Conservation (phyloP, 2,329 filamentous ascomycete genomes). For the Cladosporium sp. region DNA sequence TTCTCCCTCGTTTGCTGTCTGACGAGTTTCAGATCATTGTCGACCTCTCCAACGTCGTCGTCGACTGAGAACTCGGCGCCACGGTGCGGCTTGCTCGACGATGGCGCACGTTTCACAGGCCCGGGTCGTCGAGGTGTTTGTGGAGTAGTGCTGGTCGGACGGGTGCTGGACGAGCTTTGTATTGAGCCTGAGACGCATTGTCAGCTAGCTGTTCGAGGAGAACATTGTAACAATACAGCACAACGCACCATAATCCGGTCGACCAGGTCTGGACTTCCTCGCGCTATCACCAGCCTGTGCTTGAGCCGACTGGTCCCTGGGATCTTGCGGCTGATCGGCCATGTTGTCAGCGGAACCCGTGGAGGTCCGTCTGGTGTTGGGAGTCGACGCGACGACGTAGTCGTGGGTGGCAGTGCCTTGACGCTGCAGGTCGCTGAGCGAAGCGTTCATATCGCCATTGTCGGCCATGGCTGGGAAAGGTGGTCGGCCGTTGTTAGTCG, state of each 20-base stretch:
- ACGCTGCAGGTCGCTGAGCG: neutral
- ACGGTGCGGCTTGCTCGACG: conserved; percentile 68
- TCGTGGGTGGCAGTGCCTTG: neutral
- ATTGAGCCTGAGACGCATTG: conserved; percentile 21
- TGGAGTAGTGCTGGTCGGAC: conserved; percentile 16
- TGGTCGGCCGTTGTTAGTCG: conserved; percentile 1
- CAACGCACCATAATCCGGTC: conserved; percentile 25
- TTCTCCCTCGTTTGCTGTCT: conserved; percentile 21
- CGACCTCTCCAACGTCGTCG: conserved; percentile 76
- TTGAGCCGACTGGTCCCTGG: conserved; percentile 12
- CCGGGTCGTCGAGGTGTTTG: conserved; percentile 61
- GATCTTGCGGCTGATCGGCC: conserved; percentile 16
- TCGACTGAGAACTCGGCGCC: conserved; percentile 88
- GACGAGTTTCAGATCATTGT: conserved; percentile 56
- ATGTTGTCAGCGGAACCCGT: conserved; percentile 17
- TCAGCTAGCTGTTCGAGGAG: conserved; percentile 2
- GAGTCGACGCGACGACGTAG: conserved; percentile 14
- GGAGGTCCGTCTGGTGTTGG: conserved; percentile 22
- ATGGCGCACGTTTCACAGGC: conserved; percentile 68
- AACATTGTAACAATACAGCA: neutral
- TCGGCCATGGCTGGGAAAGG: conserved; percentile 10
- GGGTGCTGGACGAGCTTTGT: conserved; percentile 15
- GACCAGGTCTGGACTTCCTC: conserved; percentile 22
- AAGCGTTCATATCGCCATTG: neutral
- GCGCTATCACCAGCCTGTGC: conserved; percentile 17